Evolutionary conservation across 345 rosid species (phyloP).

Genomic region (Pugionium cornutum): DNA sequence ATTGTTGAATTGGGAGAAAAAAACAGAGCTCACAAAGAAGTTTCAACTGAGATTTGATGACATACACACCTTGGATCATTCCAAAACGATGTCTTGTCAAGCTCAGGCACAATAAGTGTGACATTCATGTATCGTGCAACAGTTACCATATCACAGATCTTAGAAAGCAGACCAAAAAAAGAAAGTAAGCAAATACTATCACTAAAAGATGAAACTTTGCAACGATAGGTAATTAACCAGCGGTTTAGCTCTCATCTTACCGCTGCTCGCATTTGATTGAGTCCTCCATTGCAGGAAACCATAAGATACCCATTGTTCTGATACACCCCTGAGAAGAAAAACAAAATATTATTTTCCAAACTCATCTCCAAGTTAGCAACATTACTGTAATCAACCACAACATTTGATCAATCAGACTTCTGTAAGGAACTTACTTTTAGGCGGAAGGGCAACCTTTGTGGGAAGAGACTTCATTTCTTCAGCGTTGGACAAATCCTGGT

Average conservation of each 20-base stretch:
- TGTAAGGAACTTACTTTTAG: slow-evolving; percentile 61
- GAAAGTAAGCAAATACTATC: slow-evolving; percentile 17
- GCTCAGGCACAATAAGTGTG: slow-evolving; percentile 74
- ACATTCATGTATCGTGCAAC: slow-evolving; percentile 85
- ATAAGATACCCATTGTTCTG: slow-evolving; percentile 87
- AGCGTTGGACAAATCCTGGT: slow-evolving; percentile 43
- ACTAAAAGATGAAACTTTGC: not conserved
- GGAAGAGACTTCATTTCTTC: slow-evolving; percentile 50
- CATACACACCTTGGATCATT: slow-evolving; percentile 77
- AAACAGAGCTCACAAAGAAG: slow-evolving; percentile 19
- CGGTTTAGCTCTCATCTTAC: slow-evolving; percentile 47
- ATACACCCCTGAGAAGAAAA: slow-evolving; percentile 57
- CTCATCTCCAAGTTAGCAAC: slow-evolving; percentile 21
- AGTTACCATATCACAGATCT: slow-evolving; percentile 98
- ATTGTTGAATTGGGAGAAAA: not conserved
- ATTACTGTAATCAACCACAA: slow-evolving; percentile 3
- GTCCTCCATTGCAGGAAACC: slow-evolving; percentile 99
- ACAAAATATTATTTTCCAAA: slow-evolving; percentile 13
- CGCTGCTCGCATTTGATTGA: slow-evolving; percentile 98
- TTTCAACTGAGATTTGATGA: not conserved
- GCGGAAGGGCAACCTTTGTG: slow-evolving; percentile 59
- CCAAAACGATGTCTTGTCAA: slow-evolving; percentile 76
- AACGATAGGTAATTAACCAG: not conserved
- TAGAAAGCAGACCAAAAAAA: slow-evolving; percentile 31
- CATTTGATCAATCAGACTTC: not conserved